A percentile compares a stretch with the other conserved stretches of the same genome.
Conservation (phyloP, 2,329 filamentous ascomycete species). For the Emmonsia crescens region DNA sequence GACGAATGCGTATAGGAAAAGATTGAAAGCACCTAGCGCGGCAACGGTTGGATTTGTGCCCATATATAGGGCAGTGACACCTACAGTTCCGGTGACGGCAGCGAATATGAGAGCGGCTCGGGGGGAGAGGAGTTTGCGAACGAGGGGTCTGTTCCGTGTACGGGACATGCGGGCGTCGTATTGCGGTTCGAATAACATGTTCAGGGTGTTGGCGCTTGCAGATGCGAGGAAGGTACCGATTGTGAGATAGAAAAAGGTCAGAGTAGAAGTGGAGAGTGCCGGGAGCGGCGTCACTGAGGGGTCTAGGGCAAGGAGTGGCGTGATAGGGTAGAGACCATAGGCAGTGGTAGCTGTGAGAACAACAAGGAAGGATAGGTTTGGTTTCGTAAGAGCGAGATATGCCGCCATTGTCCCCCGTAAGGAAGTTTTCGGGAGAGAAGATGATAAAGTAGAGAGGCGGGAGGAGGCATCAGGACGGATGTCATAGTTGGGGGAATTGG, state of each 20-base stretch:
- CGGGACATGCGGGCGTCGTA: conserved; percentile 89
- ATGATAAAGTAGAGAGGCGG: conserved; percentile 47
- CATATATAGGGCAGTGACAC: conserved; percentile 65
- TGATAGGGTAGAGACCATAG: conserved; percentile 88
- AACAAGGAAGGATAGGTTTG: conserved; percentile 81
- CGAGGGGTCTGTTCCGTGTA: conserved; percentile 83
- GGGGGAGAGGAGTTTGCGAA: conserved; percentile 64
- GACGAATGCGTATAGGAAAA: conserved; percentile 75
- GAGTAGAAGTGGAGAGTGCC: conserved; percentile 62
- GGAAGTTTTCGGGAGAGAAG: conserved; percentile 45
- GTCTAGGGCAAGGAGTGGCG: conserved; percentile 73
- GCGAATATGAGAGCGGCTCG: conserved; percentile 70
- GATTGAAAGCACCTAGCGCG: conserved; percentile 73
- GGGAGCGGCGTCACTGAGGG: conserved; percentile 48
- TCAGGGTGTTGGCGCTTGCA: conserved; percentile 86
- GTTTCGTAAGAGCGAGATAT: conserved; percentile 88
- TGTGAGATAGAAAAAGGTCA: conserved; percentile 88
- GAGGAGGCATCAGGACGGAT: conserved; percentile 52
- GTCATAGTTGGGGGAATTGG: conserved; percentile 19
- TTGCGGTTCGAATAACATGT: conserved; percentile 90
- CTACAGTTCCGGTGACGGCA: conserved; percentile 55
- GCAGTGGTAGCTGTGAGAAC: conserved; percentile 82
- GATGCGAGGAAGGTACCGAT: conserved; percentile 77
- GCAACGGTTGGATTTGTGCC: conserved; percentile 93
- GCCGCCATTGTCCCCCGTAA: conserved; percentile 60